phyloP scores from a whole-genome alignment of 2,329 filamentous ascomycete species.

The Thelonectria rubi region DNA sequence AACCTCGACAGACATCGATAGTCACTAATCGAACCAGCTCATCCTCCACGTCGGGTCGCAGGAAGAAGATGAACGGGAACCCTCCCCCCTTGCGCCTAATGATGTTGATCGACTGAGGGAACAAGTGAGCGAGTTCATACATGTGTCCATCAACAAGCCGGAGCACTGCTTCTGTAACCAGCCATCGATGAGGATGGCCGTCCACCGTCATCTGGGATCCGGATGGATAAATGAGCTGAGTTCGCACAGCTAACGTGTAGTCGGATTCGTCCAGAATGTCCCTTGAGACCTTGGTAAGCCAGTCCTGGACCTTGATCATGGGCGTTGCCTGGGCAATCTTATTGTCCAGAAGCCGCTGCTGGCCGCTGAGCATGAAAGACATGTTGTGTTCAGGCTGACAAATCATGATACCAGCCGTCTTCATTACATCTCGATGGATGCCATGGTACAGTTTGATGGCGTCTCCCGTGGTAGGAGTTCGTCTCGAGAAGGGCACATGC shows the following conservation, averaged over 20 bases:
- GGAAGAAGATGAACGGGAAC: not conserved
- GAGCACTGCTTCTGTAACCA: conserved; percentile 53
- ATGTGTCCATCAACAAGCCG: conserved; percentile 53
- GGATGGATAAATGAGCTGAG: conserved; percentile 67
- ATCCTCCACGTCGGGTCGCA: conserved; percentile 53
- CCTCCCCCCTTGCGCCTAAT: conserved; percentile 41
- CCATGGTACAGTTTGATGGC: conserved; percentile 46
- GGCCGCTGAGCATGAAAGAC: conserved; percentile 70
- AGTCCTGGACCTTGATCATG: conserved; percentile 63
- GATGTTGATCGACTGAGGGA: conserved; percentile 48
- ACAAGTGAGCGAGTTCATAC: conserved; percentile 47
- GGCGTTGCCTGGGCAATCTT: conserved; percentile 52
- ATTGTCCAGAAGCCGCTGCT: conserved; percentile 64
- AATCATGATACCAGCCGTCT: conserved; percentile 62
- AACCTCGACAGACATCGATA: conserved; percentile 33
- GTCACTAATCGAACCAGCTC: conserved; percentile 47
- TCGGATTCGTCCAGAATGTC: conserved; percentile 75
- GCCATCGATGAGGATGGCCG: conserved; percentile 64
- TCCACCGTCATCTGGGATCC: conserved; percentile 61
- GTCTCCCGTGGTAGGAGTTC: conserved; percentile 45
- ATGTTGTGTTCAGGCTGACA: conserved; percentile 70
- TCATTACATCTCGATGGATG: conserved; percentile 52
- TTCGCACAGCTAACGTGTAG: conserved; percentile 62
- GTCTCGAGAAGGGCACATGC: conserved; percentile 67
- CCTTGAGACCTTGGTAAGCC: conserved; percentile 59